Percentiles rank a stretch among this genome's conserved stretches.
Conservation (phyloP, 495 filamentous ascomycete genomes). For the Podospora sp. region DNA sequence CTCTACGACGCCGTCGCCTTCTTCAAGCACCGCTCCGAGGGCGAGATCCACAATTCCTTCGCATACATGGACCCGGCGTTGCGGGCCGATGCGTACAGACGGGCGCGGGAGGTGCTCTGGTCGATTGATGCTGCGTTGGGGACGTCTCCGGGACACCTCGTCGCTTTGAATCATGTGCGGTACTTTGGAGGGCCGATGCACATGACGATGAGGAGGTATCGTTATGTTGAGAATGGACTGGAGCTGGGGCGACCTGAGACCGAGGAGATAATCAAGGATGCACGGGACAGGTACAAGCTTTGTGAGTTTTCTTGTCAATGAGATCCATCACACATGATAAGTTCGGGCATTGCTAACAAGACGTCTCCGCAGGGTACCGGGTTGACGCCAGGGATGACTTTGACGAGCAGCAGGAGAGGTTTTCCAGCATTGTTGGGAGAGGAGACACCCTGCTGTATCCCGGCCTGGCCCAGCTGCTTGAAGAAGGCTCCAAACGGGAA, state of each 20-base stretch:
- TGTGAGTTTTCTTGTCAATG: too few species aligned
- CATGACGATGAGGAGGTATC: slow-evolving; percentile 31
- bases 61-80: slow-evolving; percentile 17
- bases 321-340: too few species aligned
- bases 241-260: slow-evolving; percentile 24
- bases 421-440: too few species aligned
- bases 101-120: slow-evolving; percentile 29
- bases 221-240: slow-evolving; percentile 30
- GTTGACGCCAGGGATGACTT: too few species aligned
- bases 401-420: too few species aligned
- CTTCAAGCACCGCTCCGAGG: slow-evolving; percentile 33
- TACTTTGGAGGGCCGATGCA: slow-evolving; percentile 31
- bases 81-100: slow-evolving; percentile 16
- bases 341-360: too few species aligned
- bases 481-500: too few species aligned
- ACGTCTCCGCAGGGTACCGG: too few species aligned
- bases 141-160: background rate
- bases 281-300: too few species aligned
- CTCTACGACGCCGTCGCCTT: slow-evolving; percentile 31
- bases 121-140: slow-evolving; percentile 8
- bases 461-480: too few species aligned
- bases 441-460: too few species aligned
- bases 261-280: too few species aligned
- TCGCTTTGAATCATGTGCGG: slow-evolving; percentile 24
- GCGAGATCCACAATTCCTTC: slow-evolving; percentile 30